phyloP scores from a whole-genome alignment of 2,329 filamentous ascomycete species.

The Hypomyces rosellus region DNA sequence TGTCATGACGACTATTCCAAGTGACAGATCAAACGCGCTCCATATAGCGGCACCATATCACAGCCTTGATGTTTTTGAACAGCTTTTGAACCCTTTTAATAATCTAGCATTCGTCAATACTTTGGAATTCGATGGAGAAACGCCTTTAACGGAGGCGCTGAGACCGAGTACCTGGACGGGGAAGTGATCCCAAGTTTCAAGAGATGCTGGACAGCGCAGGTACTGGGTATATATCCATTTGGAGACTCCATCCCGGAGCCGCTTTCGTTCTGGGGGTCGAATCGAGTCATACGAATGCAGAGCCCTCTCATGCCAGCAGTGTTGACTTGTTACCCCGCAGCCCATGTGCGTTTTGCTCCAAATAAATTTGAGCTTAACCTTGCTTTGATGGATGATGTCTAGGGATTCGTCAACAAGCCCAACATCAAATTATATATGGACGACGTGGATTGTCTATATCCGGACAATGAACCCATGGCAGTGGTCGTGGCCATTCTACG shows the following conservation, averaged over 20 bases:
- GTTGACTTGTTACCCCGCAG: background rate
- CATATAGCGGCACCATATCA: no score
- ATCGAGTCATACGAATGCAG: background rate
- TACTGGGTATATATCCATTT: background rate
- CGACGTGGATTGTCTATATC: background rate
- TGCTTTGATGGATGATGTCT: background rate
- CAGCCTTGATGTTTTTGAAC: no score
- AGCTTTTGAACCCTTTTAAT: no score
- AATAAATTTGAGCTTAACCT: background rate
- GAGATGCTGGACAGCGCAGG: background rate
- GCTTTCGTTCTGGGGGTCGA: background rate
- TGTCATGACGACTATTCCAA: no score
- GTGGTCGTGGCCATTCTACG: background rate
- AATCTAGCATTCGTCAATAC: no score
- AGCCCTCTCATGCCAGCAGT: background rate
- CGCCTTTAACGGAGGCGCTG: background rate
- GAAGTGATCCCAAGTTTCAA: background rate
- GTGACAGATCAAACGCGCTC: no score
- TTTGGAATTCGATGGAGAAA: no score
- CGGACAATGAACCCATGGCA: background rate
- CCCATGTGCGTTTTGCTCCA: background rate
- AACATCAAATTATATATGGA: background rate
- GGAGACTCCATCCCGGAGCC: no score
- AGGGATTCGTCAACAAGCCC: background rate
- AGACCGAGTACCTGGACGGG: background rate